Conservation (phyloP, 176 grass and related monocot species). For the Juncus effusus region DNA sequence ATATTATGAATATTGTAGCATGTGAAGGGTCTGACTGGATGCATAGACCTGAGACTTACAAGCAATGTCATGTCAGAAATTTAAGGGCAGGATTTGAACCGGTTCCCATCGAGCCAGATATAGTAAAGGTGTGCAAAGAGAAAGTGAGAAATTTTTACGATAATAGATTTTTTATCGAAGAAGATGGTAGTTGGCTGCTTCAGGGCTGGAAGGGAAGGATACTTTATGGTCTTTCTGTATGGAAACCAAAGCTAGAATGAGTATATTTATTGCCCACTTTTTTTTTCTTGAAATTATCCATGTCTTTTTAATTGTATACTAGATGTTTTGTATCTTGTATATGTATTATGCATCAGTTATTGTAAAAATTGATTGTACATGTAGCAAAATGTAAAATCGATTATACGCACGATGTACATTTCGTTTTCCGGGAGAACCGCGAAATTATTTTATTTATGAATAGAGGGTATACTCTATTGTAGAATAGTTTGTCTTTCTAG, state of each 20-base stretch:
- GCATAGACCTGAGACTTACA: constrained; percentile 35
- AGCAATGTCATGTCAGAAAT: constrained; percentile 35
- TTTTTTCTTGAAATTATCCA: too few relatives aligned
- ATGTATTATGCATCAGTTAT: too few relatives aligned
- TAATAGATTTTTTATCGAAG: constrained; percentile 31
- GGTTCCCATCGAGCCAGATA: constrained; percentile 18
- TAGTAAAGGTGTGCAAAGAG: constrained; percentile 33
- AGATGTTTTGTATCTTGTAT: too few relatives aligned
- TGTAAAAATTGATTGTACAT: too few relatives aligned
- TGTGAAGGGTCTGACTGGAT: constrained; percentile 34
- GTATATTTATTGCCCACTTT: background rate
- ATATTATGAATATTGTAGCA: constrained; percentile 29
- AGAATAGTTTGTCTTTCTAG: too few relatives aligned
- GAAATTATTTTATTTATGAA: too few relatives aligned
- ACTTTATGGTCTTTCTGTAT: constrained; percentile 23
- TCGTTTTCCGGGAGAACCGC: too few relatives aligned
- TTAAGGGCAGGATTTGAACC: constrained; percentile 26
- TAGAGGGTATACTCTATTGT: too few relatives aligned
- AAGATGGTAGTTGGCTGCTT: constrained; percentile 37
- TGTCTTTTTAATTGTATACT: too few relatives aligned
- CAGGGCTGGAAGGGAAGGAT: constrained; percentile 37
- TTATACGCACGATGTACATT: too few relatives aligned
- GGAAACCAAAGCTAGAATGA: constrained; percentile 22
- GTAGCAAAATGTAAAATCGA: too few relatives aligned
- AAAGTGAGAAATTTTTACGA: constrained; percentile 16